Conservation (phyloP, 345 rosid species). For the Durio zibethinus region DNA sequence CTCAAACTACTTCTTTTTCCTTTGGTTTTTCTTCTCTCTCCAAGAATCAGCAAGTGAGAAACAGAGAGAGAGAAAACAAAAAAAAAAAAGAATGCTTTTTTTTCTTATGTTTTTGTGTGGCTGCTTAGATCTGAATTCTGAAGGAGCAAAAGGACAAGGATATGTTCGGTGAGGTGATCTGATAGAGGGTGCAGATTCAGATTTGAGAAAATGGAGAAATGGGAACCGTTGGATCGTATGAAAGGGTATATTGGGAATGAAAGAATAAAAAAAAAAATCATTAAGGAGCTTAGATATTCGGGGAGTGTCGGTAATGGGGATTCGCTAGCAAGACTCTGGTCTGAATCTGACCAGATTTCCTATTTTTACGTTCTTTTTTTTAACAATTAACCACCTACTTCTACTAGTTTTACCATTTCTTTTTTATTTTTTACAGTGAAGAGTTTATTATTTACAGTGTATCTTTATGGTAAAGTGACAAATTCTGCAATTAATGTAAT, state of each 20-base stretch:
- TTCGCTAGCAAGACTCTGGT: not conserved
- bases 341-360: not conserved
- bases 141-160: slow-evolving; percentile 6
- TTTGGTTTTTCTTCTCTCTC: slow-evolving; percentile 21
- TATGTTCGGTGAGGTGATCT: slow-evolving; percentile 28
- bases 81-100: too few relatives aligned
- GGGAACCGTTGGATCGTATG: slow-evolving; percentile 43
- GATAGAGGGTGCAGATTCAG: slow-evolving; percentile 57
- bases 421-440: not conserved
- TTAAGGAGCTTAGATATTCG: slow-evolving; percentile 7
- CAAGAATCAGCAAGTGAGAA: slow-evolving; percentile 14
- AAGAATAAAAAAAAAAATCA: not conserved
- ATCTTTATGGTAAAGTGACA: not conserved
- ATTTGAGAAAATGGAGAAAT: slow-evolving; percentile 30
- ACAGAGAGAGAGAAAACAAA: not conserved
- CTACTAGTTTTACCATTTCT: not conserved
- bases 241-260: not conserved
- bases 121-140: slow-evolving; percentile 56
- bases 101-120: not conserved
- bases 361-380: not conserved
- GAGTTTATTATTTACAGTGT: not conserved
- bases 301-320: slow-evolving; percentile 47
- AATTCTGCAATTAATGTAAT: too few relatives aligned
- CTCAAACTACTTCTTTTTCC: not conserved
- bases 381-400: too few relatives aligned